Base-by-base conservation (phyloP, 2,329 filamentous ascomycete species). In the Pseudofabraea citricarpa region DNA sequence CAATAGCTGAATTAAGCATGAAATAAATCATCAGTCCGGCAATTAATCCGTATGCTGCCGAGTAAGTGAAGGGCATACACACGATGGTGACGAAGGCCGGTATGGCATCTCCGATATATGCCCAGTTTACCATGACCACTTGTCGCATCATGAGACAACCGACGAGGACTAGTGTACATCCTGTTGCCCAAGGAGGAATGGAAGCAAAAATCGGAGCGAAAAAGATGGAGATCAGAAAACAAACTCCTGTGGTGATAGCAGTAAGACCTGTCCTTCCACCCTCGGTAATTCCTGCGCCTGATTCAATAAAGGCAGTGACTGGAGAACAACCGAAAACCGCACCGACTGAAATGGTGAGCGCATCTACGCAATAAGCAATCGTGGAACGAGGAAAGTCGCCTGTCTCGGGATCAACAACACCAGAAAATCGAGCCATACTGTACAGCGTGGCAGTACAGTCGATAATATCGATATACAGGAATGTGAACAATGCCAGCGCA, bases 301-400 rank as follows among this genome's bases (percentile, higher is more conserved):
- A 85, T 59, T 89, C 85, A 47, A 89, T 82, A 61, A 86, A 89
- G 3, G 82, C 82, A 0, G 85, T 89, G 1, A 86, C 79, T 0
- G 85, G 85, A 0, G 84, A 83, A 33, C 73, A 78, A 3, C 84
- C 85, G 45, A 89, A 73, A 1, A 90, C 68, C 0, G 81, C 77
- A 3, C 83, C 83, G 38, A 89, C 76, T 1, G 83, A 85, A 50
- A 89, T 87, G 47, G 81, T 82, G 12, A 81, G 64, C 1, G 85
- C 84, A 51, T 90, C 85, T 3, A 77, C 79, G 54, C 77, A 84
- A 62, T 88, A 90, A 2, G 90, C 90, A 23, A 91, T 67, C 1
- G 89, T 88, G 2, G 86, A 90, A 31, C 88, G 83, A 41, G 90
- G 87, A 50, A 95, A 95, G 60, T 94, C 88, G n/a, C 83, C 80